Evolutionary conservation across 2,329 filamentous ascomycete species (phyloP).

Genomic region (Botrytis galanthina): DNA sequence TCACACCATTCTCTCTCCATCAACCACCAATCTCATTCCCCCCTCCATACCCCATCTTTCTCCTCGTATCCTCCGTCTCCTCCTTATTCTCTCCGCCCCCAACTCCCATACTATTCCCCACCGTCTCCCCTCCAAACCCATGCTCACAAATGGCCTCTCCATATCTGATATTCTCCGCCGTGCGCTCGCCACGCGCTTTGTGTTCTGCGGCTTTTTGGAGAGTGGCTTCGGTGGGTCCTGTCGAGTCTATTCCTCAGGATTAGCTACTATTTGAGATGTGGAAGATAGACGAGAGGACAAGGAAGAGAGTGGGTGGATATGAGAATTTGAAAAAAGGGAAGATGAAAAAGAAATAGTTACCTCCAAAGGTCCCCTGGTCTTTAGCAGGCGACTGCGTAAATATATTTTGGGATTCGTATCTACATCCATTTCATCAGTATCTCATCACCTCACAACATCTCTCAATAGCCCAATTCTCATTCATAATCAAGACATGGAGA

Average conservation of each 20-base stretch:
- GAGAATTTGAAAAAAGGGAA: background rate
- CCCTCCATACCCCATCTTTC: slow-evolving; percentile 53
- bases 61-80: slow-evolving; percentile 42
- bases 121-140: slow-evolving; percentile 54
- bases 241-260: slow-evolving; percentile 19
- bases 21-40: slow-evolving; percentile 55
- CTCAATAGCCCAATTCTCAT: background rate
- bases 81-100: slow-evolving; percentile 42
- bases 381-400: slow-evolving; percentile 50
- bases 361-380: slow-evolving; percentile 55
- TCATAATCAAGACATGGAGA: background rate
- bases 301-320: too few relatives aligned
- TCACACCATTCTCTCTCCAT: background rate
- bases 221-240: slow-evolving; percentile 16
- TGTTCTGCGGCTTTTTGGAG: slow-evolving; percentile 28
- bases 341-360: slow-evolving; percentile 38
- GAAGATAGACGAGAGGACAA: rapidly evolving
- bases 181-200: slow-evolving; percentile 43
- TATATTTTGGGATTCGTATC: slow-evolving; percentile 58
- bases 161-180: slow-evolving; percentile 52
- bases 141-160: slow-evolving; percentile 56
- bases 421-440: slow-evolving; percentile 30
- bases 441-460: background rate
- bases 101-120: slow-evolving; percentile 32
- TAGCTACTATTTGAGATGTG: background rate